Conservation (phyloP, 208 protist species). For the Leishmania lainsoni region DNA sequence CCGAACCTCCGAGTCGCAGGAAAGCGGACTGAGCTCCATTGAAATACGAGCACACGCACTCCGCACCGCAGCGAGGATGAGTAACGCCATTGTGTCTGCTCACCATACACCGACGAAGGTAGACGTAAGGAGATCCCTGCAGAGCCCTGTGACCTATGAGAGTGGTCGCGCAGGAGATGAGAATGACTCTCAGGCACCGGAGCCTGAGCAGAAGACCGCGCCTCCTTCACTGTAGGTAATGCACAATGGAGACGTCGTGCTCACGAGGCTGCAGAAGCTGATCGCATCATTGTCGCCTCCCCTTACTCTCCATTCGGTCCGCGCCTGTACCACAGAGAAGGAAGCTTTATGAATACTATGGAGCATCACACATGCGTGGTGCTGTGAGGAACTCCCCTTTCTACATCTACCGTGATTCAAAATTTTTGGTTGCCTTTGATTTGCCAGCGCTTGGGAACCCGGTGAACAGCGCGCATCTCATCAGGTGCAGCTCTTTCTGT, state of each 20-base stretch:
- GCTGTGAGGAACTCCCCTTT: not conserved
- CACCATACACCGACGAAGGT: not conserved
- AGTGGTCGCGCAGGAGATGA: no score
- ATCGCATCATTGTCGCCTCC: not conserved
- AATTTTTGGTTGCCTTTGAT: not conserved
- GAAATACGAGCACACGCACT: not conserved
- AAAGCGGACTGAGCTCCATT: not conserved
- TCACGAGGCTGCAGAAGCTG: not conserved
- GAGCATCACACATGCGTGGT: not conserved
- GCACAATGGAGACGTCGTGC: not conserved
- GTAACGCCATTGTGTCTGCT: not conserved
- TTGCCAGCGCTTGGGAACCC: not conserved
- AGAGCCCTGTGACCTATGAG: not conserved
- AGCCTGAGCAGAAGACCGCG: not conserved
- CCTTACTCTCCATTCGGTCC: not conserved
- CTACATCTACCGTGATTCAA: not conserved
- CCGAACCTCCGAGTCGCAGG: not conserved
- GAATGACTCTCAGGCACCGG: not conserved
- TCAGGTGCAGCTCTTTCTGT: not conserved
- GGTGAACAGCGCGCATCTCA: not conserved
- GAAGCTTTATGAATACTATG: not conserved
- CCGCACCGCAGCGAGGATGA: not conserved
- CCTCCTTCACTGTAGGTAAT: not conserved
- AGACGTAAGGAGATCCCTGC: not conserved
- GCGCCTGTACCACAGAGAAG: not conserved